Base-by-base conservation (phyloP, 768 basidiomycete species). In the Lactifluus pinguis region DNA sequence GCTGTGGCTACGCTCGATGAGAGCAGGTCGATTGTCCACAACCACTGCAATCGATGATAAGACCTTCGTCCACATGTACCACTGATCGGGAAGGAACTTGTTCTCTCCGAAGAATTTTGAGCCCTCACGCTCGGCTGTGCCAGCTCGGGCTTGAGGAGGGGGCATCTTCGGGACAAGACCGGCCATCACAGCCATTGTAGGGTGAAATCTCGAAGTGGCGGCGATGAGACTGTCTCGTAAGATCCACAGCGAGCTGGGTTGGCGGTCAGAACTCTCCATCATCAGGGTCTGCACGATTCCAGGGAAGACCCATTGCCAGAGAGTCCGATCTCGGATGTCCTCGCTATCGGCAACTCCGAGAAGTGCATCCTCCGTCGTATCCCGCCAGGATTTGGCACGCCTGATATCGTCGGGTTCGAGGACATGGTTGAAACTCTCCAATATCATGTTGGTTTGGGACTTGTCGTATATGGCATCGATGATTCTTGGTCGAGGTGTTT, bases 31-130 rank as follows among this genome's bases (percentile, higher is more conserved):
- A 42, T 76, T 71, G 49, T 91, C 89, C 1, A 83, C 80, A 4
- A 85, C 76, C 2, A 81, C 75, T 4, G 89, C 85, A 2, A 90
- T 92, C n/a, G 86, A 81, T 65, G 89, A 93, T n/a, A 95, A 78
- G 21, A 87, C 78, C 63, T 89, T 89, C 55, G 92, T 78, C 91
- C 91, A 92, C 21, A 84, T 73, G 61, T 86, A 80, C 91, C 91
- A 93, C 71, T 93, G 90, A 47, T 85, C 83, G 36, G 90, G 77
- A 19, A 83, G 69, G 15, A 70, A 69, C 67, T 76, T 82, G 66
- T 84, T 83, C 6, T 89, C 87, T 41, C 74, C 72, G 13, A 85
- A 74, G 7, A 79, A 64, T 53, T 78, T 82, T 29, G 76, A 67
- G 0, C 80, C 80, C 59, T 85, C 83, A 53, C 76, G 78, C 51